Conservation (phyloP, 2,329 filamentous ascomycete genomes). For the Colletotrichum noveboracense region DNA sequence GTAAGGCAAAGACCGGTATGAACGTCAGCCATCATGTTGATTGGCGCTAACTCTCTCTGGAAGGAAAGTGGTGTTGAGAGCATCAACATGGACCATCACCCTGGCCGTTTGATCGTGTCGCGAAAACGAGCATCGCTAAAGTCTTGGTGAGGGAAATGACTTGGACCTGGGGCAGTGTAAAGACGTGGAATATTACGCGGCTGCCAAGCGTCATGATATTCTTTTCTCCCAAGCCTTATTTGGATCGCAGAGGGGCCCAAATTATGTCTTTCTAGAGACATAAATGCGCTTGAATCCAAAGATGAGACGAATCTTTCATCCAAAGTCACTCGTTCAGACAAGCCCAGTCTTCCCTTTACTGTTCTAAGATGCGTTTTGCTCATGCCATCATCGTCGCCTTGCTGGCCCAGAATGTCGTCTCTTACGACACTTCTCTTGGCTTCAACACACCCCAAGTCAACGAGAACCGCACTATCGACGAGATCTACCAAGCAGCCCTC, state of each 20-base stretch:
- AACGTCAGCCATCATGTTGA: neutral
- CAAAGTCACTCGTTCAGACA: neutral
- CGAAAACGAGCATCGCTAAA: neutral
- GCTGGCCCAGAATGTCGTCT: neutral
- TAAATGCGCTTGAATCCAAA: neutral
- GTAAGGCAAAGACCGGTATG: neutral
- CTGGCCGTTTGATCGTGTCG: neutral
- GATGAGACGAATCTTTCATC: neutral
- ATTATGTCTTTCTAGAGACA: neutral
- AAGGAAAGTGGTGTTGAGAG: neutral
- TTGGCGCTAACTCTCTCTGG: neutral
- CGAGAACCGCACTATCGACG: slow-evolving; percentile 53
- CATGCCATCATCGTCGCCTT: neutral
- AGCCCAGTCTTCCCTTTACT: neutral
- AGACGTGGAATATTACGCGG: neutral
- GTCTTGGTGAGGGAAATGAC: neutral
- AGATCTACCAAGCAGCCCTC: slow-evolving; percentile 56
- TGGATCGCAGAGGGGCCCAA: neutral
- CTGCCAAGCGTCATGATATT: neutral
- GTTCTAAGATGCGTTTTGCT: neutral
- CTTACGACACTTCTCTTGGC: neutral
- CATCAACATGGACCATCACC: neutral
- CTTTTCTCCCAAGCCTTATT: neutral
- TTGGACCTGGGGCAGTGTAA: neutral
- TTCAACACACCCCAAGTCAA: slow-evolving; percentile 22